Evolutionary conservation across 106 monocot genomes (phyloP).

Genomic region (Phalaenopsis equestris): DNA sequence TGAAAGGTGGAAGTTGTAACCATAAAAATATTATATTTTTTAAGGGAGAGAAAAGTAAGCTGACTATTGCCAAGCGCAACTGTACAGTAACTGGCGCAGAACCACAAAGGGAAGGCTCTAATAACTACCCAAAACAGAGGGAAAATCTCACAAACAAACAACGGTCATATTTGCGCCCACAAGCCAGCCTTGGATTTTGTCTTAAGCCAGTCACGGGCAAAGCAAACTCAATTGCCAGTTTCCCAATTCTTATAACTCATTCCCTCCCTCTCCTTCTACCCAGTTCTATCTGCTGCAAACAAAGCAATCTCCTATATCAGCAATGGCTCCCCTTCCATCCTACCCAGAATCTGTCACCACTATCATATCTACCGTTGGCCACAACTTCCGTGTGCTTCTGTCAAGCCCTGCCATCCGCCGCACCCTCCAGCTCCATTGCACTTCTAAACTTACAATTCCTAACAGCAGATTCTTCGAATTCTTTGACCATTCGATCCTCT

Average conservation of each 20-base stretch:
- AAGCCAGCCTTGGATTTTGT: slow-evolving; percentile 4
- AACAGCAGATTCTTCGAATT: slow-evolving; percentile 26
- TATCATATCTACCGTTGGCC: slow-evolving; percentile 34
- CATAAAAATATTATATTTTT: too few species aligned
- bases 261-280: background rate
- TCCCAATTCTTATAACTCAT: background rate
- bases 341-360: slow-evolving; percentile 20
- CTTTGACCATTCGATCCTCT: slow-evolving; percentile 58
- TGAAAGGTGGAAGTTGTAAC: too few species aligned
- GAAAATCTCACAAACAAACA: slow-evolving; percentile 6
- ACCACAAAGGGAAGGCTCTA: too few species aligned
- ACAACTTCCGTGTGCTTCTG: slow-evolving; percentile 42
- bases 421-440: slow-evolving; percentile 36
- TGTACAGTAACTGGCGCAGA: too few species aligned
- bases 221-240: slow-evolving; percentile 10
- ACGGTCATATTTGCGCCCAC: background rate
- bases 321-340: slow-evolving; percentile 9
- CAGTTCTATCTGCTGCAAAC: background rate
- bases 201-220: slow-evolving; percentile 31
- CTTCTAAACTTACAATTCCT: slow-evolving; percentile 20
- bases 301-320: background rate
- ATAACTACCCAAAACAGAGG: background rate
- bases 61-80: too few species aligned
- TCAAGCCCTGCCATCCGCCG: slow-evolving; percentile 27
- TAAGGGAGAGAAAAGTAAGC: too few species aligned